Evolutionary conservation across 805 yeast species (phyloP).

Genomic region (Zygosaccharomyces lentus): DNA sequence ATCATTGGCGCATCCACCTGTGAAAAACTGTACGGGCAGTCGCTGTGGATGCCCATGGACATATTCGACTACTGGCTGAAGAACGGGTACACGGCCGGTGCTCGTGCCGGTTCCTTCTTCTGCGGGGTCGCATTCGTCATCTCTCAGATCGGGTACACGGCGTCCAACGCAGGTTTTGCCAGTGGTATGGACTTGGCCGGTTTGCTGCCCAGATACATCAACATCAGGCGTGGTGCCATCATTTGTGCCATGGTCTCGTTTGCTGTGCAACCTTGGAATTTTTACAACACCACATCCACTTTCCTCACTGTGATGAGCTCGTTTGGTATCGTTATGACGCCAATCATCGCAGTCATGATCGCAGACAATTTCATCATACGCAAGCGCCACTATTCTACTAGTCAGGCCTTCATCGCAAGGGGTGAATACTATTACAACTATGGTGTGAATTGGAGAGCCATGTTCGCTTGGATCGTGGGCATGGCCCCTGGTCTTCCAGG

Average conservation of each 20-base stretch:
- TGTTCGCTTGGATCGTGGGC: slow-evolving; percentile 34
- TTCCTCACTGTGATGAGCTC: slow-evolving; percentile 39
- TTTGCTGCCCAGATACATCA: slow-evolving; percentile 38
- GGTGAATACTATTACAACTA: slow-evolving; percentile 38
- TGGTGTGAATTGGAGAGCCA: slow-evolving; percentile 40
- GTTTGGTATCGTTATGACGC: slow-evolving; percentile 38
- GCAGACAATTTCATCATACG: slow-evolving; percentile 41
- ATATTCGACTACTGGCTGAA: slow-evolving; percentile 31
- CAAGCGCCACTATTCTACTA: slow-evolving; percentile 35
- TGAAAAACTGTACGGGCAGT: slow-evolving; percentile 34
- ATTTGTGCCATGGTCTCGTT: slow-evolving; percentile 35
- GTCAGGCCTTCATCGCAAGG: slow-evolving; percentile 25
- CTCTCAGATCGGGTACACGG: slow-evolving; percentile 40
- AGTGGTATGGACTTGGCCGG: slow-evolving; percentile 46
- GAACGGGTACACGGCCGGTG: slow-evolving; percentile 33
- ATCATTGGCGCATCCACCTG: slow-evolving; percentile 41
- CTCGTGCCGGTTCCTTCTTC: slow-evolving; percentile 40
- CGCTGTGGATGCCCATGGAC: slow-evolving; percentile 39
- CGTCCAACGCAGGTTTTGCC: slow-evolving; percentile 38
- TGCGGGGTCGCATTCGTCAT: slow-evolving; percentile 38
- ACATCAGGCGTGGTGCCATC: slow-evolving; percentile 41
- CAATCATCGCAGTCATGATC: slow-evolving; percentile 38
- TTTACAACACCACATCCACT: slow-evolving; percentile 36
- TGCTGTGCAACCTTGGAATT: slow-evolving; percentile 39
- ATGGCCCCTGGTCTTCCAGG: slow-evolving; percentile 51